phyloP scores from a whole-genome alignment of 306 rosid species.

The Aeschynomene evenia region DNA sequence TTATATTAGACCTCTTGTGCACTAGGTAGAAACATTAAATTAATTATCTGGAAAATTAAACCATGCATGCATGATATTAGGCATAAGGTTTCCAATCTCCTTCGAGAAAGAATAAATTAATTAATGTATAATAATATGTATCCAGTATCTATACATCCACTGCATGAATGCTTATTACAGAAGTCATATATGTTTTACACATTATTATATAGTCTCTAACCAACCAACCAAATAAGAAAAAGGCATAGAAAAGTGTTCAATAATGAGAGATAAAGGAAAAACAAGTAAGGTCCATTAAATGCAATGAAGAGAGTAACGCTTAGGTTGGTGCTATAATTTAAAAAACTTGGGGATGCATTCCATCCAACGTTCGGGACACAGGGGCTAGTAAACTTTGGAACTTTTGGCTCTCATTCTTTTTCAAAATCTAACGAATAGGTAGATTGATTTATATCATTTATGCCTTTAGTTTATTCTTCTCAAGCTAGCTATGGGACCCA shows the following conservation, averaged over 20 bases:
- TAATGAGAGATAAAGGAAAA: neutral
- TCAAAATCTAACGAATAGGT: slow-evolving; percentile 42
- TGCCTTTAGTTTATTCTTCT: slow-evolving; percentile 36
- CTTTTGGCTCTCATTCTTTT: slow-evolving; percentile 43
- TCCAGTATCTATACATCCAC: too few relatives aligned
- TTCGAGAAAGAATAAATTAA: too few relatives aligned
- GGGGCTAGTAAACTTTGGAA: slow-evolving; percentile 26
- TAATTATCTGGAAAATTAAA: too few relatives aligned
- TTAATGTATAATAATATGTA: too few relatives aligned
- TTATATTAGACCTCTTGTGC: too few relatives aligned
- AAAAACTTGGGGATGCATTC: slow-evolving; percentile 49
- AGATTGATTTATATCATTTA: slow-evolving; percentile 11
- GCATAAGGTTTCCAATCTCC: too few relatives aligned
- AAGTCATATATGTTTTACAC: neutral
- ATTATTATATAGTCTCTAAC: slow-evolving; percentile 9
- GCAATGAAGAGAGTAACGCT: slow-evolving; percentile 34
- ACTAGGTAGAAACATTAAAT: too few relatives aligned
- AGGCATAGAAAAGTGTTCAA: neutral
- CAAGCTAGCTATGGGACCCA: slow-evolving; percentile 34
- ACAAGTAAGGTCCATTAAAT: slow-evolving; percentile 25
- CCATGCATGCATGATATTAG: too few relatives aligned
- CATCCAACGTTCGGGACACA: slow-evolving; percentile 70
- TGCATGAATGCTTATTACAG: neutral
- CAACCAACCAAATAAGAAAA: slow-evolving; percentile 11
- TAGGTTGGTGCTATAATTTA: slow-evolving; percentile 53